These are phyloP conservation scores for Borealophlyctis nickersoniae DNA, from an alignment of 192 early-diverging fungal species.

Conservation along the genomic window DNA sequence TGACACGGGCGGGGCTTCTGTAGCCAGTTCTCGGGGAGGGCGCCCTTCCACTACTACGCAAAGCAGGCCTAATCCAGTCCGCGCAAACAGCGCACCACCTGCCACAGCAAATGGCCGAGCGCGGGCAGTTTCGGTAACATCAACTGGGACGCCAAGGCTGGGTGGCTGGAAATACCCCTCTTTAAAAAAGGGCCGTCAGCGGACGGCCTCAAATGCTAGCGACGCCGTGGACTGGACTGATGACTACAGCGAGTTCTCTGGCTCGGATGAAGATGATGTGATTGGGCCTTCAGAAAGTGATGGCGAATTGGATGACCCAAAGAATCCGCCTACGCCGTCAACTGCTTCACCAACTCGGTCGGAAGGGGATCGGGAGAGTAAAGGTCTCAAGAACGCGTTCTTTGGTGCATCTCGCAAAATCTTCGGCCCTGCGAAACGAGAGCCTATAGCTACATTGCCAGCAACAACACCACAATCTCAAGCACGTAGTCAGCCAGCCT, in stretches of 20 bases:
- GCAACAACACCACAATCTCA: no score
- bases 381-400: neutral
- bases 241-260: conserved; percentile 12
- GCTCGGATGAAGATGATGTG: conserved; percentile 15
- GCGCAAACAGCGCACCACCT: neutral
- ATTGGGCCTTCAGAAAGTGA: no score
- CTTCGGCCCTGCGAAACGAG: neutral
- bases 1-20: neutral
- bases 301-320: neutral
- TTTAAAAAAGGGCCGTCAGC: neutral
- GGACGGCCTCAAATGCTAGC: neutral
- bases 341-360: neutral
- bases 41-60: neutral
- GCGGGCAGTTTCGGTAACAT: neutral
- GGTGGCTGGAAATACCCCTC: conserved; percentile 22
- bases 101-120: neutral
- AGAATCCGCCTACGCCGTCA: neutral
- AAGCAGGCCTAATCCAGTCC: neutral
- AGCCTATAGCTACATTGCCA: neutral
- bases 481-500: no score
- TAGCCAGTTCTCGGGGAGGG: neutral
- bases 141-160: conserved; percentile 5
- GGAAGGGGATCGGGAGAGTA: neutral
- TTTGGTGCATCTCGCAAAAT: neutral
- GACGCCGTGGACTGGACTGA: neutral